Conservation (phyloP, 148 eudicot genomes). For the Chenopodium formosanum region DNA sequence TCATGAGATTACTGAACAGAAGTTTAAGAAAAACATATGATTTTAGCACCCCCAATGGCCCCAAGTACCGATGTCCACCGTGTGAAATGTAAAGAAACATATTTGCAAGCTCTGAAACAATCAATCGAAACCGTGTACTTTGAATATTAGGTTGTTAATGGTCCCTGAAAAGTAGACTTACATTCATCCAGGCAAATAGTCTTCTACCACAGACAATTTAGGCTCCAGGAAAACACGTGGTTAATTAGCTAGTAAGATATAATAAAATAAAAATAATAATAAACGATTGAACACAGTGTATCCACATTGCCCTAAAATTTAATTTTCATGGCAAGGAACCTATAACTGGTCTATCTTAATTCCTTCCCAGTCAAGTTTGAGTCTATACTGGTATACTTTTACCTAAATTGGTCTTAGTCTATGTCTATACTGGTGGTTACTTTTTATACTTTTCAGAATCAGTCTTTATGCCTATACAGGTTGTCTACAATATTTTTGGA, state of each 20-base stretch:
- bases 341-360: not conserved
- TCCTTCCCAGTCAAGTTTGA: not conserved
- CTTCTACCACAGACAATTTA: not conserved
- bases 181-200: not conserved
- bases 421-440: not conserved
- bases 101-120: not conserved
- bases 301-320: not conserved
- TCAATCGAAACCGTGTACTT: not conserved
- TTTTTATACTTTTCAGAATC: not conserved
- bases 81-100: not conserved
- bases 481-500: not conserved
- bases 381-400: not conserved
- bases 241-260: not conserved
- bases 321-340: not conserved
- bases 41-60: not conserved
- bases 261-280: too few relatives aligned
- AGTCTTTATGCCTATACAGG: not conserved
- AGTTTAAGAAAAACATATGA: not conserved
- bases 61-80: not conserved
- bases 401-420: not conserved
- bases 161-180: not conserved
- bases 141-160: not conserved
- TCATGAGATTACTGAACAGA: conserved; percentile 5
- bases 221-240: not conserved
- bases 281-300: not conserved